Evolutionary conservation across 768 basidiomycete species (phyloP), one percentile per base, ranked within the genome.

Genomic region (Suillus hirtellus): DNA sequence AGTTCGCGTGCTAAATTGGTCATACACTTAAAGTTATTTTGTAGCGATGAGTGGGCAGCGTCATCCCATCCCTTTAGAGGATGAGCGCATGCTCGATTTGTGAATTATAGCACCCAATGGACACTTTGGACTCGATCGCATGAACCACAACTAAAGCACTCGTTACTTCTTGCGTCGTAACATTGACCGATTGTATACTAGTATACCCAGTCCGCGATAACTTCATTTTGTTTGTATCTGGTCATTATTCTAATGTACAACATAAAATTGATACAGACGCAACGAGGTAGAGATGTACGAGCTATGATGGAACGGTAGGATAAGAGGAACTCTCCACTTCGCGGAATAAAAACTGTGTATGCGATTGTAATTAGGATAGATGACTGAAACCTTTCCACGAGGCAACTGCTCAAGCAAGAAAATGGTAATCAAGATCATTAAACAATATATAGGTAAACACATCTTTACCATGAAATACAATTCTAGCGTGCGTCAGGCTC

Each of bases 21-120:
- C 61, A 67, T 14, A 67, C 10, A 72, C 76, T 40, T 71, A 77
- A 31, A 64, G 64, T 27, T 67, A 1, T 65, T 65, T 47, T 77
- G 70, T 76, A 78, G 76, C 69, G 62, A 71, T 67, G 38, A 69
- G 63, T 67, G 77, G 71, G 65, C 73, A 70, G 64, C 77, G 71
- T 50, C 69, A 68, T 53, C 77, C 69, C 38, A 64, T 72, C 52
- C 71, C 68, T 11, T 68, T 77, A 15, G 69, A 68, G 4, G 72
- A 76, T 54, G 65, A 60, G 10, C 75, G 76, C 17, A 76, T 77
- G 72, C 67, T 75, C 37, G 69, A 75, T 15, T 56, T 72, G 63
- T 74, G 59, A 70, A 34, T 40, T n/a, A 59, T 40, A 34, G n/a
- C 61, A 40, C 59, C 12, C 37, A 3, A 58, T 24, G 12, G 52